phyloP scores from a whole-genome alignment of 352 stramenopile species.

The Peronospora destructor region DNA sequence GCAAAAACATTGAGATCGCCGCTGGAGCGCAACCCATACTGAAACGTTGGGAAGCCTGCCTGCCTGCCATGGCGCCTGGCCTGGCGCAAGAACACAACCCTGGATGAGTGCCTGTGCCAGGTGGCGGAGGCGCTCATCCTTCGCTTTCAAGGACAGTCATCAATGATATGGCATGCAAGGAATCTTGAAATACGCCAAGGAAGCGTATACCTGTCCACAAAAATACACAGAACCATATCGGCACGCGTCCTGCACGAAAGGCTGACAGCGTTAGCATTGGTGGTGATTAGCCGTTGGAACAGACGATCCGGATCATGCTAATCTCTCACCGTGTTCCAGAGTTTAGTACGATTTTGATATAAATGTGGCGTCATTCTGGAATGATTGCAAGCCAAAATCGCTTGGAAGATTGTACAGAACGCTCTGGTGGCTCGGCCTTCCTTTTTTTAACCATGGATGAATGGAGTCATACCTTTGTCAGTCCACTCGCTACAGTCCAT shows the following conservation, averaged over 20 bases:
- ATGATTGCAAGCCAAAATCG: too few species aligned
- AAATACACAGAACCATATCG: conserved; percentile 10
- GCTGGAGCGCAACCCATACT: background rate
- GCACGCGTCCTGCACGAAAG: conserved; percentile 6
- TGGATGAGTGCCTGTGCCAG: conserved; percentile 10
- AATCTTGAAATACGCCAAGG: conserved; percentile 8
- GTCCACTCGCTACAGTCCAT: conserved; percentile 8
- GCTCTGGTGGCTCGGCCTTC: background rate
- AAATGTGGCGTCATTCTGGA: conserved; percentile 11
- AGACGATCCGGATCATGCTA: conserved; percentile 13
- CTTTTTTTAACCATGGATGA: background rate
- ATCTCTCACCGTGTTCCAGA: conserved; percentile 15
- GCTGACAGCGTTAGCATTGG: conserved; percentile 1
- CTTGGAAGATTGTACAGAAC: too few species aligned
- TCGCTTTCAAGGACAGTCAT: background rate
- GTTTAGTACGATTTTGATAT: conserved; percentile 13
- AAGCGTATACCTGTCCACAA: background rate
- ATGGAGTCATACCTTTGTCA: conserved; percentile 3
- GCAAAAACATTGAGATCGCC: conserved; percentile 1
- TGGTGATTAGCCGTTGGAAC: conserved; percentile 10
- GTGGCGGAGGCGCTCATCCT: background rate
- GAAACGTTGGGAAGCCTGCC: too few species aligned
- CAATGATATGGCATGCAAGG: background rate
- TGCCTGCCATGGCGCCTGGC: too few species aligned
- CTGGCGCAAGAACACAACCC: conserved; percentile 4